Evolutionary conservation across 2,329 filamentous ascomycete genomes (phyloP), one percentile per base, ranked within the genome.

Genomic region (Cercospora nicotianae): DNA sequence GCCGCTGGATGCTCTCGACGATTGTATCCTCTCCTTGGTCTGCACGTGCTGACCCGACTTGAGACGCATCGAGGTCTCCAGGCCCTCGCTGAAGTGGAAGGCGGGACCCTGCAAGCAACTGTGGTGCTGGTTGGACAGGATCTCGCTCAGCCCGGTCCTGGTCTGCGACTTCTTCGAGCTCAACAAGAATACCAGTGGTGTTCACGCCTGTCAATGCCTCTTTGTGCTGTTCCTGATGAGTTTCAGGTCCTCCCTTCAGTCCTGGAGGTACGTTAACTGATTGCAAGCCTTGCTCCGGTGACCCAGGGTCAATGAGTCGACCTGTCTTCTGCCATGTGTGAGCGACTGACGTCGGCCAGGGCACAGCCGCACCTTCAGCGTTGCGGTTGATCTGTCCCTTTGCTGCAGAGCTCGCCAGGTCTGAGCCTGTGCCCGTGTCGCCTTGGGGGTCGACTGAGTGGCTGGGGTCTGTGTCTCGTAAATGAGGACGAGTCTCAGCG

Each of bases 1-100:
- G 36, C 5, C 16, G 39, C 42, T 68, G 63, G 10, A 72, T 45
- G 7, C 66, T 60, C 36, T 71, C 69, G 4, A 67, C 48, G 23
- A 72, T 67, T 6, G 36, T 51, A 6, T 63, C 66, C 23, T 68
- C 53, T 9, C 12, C 23, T 9, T 26, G 31, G 13, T 20, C 28
- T 23, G 12, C 10, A 8, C 18, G 23, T 55, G 61, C 45, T 48
- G 48, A 8, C 5, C 26, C 26, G 30, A 58, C 53, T 58, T n/a
- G 26, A n/a, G 28, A 23, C 26, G n/a, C 4, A 30, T 31, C 23
- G 45, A 51, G 10, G 45, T 6, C 20, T 20, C 20, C 20, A 51
- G 45, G 10, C 45, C 18, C 45, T 51, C 26, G 45, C 12, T 23
- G 18, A 20, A 13, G 20, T 51, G 20, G 20, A 10, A 6, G 18